Conservation (phyloP, 2,329 filamentous ascomycete species). For the Didymellaceae sp. region DNA sequence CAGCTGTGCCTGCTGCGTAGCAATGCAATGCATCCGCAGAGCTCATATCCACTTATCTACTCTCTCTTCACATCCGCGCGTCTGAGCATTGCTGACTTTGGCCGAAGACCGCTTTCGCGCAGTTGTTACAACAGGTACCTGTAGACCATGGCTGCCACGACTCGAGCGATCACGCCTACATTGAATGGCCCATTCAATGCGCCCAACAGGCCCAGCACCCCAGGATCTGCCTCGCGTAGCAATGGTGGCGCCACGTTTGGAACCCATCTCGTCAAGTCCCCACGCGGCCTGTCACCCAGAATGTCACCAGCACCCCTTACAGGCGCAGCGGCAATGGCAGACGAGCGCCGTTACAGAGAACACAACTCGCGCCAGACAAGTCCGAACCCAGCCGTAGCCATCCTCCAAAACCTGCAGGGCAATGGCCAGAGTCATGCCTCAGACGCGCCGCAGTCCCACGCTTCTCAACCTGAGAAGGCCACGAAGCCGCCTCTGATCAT, state of each 20-base stretch:
- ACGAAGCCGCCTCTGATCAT: conserved; percentile 57
- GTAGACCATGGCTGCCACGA: conserved; percentile 52
- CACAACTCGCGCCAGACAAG: conserved; percentile 54
- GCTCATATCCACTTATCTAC: background rate
- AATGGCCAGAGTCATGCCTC: conserved; percentile 46
- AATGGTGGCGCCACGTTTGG: conserved; percentile 43
- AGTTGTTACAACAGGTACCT: conserved; percentile 1
- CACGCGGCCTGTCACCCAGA: conserved; percentile 50
- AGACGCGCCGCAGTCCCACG: conserved; percentile 53
- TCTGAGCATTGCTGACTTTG: conserved; percentile 16
- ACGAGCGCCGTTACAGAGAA: conserved; percentile 54
- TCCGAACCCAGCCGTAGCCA: conserved; percentile 55
- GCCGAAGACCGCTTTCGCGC: conserved; percentile 8
- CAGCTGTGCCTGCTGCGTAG: background rate
- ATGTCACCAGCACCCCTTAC: conserved; percentile 54
- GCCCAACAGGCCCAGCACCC: conserved; percentile 50
- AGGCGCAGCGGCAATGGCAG: conserved; percentile 56
- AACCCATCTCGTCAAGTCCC: conserved; percentile 52
- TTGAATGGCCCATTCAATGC: conserved; percentile 50
- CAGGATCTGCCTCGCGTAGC: conserved; percentile 42
- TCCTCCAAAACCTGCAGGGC: conserved; percentile 54
- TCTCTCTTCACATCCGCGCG: too few relatives aligned
- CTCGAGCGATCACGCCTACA: conserved; percentile 53
- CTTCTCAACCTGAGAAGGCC: conserved; percentile 56
- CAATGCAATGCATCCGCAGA: conserved; percentile 2